A percentile compares a stretch with the other conserved stretches of the same genome.
These are phyloP conservation scores for Rubia peregrina DNA, from an alignment of 305 asterid genomes.

Conservation along the genomic window DNA sequence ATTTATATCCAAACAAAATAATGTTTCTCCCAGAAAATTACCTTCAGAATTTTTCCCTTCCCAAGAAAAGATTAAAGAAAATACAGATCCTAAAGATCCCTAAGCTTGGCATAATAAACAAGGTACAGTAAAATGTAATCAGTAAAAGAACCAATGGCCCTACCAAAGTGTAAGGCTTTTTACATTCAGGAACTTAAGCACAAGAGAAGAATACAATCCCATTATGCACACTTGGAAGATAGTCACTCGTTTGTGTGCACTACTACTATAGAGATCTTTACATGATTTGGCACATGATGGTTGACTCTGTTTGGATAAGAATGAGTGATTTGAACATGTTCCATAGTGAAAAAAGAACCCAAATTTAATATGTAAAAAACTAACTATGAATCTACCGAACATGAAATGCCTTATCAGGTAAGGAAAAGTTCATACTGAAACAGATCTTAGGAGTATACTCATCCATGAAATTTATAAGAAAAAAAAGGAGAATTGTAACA, in stretches of 20 bases:
- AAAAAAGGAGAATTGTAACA: neutral
- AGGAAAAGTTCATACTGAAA: neutral
- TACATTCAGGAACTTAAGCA: neutral
- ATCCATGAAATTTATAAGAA: neutral
- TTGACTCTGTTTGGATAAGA: neutral
- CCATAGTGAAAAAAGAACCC: neutral
- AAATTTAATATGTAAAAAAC: neutral
- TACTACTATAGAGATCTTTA: neutral
- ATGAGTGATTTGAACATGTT: neutral
- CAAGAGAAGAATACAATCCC: neutral
- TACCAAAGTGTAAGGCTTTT: neutral
- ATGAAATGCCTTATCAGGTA: neutral
- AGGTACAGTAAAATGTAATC: neutral
- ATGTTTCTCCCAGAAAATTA: neutral
- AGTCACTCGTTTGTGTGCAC: neutral
- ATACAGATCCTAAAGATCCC: neutral
- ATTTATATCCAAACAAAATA: neutral
- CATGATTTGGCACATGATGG: neutral
- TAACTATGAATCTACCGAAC: neutral
- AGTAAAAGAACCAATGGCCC: neutral
- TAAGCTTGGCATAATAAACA: neutral
- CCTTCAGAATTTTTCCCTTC: neutral
- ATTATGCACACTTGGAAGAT: neutral
- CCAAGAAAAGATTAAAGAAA: neutral
- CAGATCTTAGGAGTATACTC: neutral